A percentile compares a stretch with the other conserved stretches of the same genome.
phyloP scores from a whole-genome alignment of 164 flowering plant genomes.

The Tinospora cordifolia region DNA sequence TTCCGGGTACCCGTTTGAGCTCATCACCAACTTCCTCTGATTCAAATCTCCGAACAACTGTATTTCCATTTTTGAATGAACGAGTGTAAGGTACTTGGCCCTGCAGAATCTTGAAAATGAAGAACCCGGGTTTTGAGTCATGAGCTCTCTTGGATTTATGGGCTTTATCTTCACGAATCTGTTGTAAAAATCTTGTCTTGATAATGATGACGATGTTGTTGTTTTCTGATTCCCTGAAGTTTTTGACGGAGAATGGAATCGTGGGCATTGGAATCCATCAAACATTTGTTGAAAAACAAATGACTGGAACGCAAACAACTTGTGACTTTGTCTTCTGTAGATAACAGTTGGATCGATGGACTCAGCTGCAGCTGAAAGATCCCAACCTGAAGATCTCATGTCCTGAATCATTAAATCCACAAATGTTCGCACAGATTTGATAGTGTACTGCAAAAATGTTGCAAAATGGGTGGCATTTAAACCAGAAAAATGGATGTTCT shows the following conservation, averaged over 20 bases:
- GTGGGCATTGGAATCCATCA: constrained; percentile 43
- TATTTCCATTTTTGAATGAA: constrained; percentile 66
- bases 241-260: constrained; percentile 25
- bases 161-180: constrained; percentile 44
- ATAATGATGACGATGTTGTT: too few species aligned
- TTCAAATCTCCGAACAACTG: constrained; percentile 44
- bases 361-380: constrained; percentile 42
- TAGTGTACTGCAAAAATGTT: constrained; percentile 27
- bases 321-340: constrained; percentile 36
- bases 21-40: constrained; percentile 41
- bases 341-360: constrained; percentile 33
- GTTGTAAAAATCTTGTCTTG: constrained; percentile 31
- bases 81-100: constrained; percentile 39
- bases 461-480: constrained; percentile 39
- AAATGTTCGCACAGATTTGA: constrained; percentile 43
- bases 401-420: constrained; percentile 34
- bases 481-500: constrained; percentile 34
- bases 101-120: constrained; percentile 47
- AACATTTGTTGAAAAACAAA: constrained; percentile 59
- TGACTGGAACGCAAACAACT: constrained; percentile 47
- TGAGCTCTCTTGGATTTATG: constrained; percentile 29
- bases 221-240: constrained; percentile 9
- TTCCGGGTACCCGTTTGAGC: constrained; percentile 44
- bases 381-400: constrained; percentile 57
- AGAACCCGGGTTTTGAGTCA: constrained; percentile 38